Conservation (phyloP, 345 rosid species). For the Ceriops tagal region DNA sequence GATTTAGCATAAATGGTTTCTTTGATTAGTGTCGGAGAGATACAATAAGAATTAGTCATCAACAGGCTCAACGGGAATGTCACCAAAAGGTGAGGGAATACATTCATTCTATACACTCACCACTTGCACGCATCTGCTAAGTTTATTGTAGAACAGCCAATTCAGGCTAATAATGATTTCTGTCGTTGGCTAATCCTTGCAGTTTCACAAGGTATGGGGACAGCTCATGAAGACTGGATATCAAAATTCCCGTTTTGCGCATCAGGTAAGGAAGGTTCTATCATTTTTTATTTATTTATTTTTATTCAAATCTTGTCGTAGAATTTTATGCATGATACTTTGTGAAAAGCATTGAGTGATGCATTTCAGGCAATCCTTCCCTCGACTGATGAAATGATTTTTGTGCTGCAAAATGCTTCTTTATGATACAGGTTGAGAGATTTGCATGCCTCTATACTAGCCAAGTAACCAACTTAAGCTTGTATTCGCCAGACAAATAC, state of each 20-base stretch:
- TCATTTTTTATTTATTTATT: background rate
- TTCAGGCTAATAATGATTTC: background rate
- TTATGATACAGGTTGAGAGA: constrained; percentile 77
- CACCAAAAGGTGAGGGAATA: constrained; percentile 60
- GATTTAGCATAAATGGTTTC: constrained; percentile 12
- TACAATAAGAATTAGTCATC: constrained; percentile 54
- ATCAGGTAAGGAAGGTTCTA: constrained; percentile 52
- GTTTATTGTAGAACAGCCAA: too few species aligned
- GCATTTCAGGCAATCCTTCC: background rate
- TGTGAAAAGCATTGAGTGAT: background rate
- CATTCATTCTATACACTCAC: background rate
- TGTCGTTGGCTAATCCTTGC: constrained; percentile 8
- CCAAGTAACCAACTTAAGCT: constrained; percentile 81
- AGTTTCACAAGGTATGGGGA: constrained; percentile 98
- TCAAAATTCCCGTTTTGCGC: constrained; percentile 98
- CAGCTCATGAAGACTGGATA: constrained; percentile 98
- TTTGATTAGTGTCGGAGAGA: constrained; percentile 47
- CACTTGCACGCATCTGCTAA: background rate
- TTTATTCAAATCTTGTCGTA: background rate
- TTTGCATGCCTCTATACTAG: constrained; percentile 96
- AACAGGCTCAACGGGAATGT: constrained; percentile 59
- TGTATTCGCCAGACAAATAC: constrained; percentile 89
- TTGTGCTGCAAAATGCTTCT: background rate
- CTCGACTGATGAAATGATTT: background rate
- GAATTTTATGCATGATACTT: background rate